Base-by-base conservation (phyloP, 2,329 filamentous ascomycete genomes). In the Aspergillus novofumigatus region DNA sequence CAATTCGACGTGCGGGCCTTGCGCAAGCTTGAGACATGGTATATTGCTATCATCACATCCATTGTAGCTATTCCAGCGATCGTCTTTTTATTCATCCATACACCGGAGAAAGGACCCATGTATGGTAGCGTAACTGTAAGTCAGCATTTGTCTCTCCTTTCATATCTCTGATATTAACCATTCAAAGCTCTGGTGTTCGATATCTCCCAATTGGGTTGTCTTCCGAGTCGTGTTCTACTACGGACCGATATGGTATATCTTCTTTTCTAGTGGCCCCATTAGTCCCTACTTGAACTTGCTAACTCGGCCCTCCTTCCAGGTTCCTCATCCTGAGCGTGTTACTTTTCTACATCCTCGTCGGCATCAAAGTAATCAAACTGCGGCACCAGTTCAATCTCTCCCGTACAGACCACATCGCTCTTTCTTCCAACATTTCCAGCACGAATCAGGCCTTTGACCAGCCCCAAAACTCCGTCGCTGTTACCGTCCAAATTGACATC, bases 121-220 rank as follows among this genome's bases (percentile, higher is more conserved):
- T 75, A 75, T 55, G 73, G 73, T 1, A 68, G 71, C 23, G 72
- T 73, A 3, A 70, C 66, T 3, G 72, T 74, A 51, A 47, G 70
- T 17, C 14, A 17, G 14, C 5, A 2, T 65, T 6, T 14, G 21
- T n/a, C n/a, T 38, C 17, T 21, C 21, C 42, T 14, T 14, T 8
- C 2, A 17, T 20, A 23, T 8, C 3, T 2, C 42, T n/a, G 17
- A 41, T 26, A 11, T 10, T 25, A 11, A 49, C 38, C 7, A n/a
- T 17, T 0, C 7, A 38, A 38, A 76, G 72, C 58, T 75, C 6
- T 75, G 73, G 73, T 75, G 73, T 53, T 72, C 73, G n/a, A 69
- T 75, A 47, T 66, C 71, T 38, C 72, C 69, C 0, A 61, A 67
- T 2, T 75, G 73, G 73, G 66, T 75, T 23, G 42, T 73, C 6